Evolutionary conservation across 1,284 basidiomycete species (phyloP), one percentile per base, ranked within the genome.

Genomic region (Trichosporon coremiiforme): DNA sequence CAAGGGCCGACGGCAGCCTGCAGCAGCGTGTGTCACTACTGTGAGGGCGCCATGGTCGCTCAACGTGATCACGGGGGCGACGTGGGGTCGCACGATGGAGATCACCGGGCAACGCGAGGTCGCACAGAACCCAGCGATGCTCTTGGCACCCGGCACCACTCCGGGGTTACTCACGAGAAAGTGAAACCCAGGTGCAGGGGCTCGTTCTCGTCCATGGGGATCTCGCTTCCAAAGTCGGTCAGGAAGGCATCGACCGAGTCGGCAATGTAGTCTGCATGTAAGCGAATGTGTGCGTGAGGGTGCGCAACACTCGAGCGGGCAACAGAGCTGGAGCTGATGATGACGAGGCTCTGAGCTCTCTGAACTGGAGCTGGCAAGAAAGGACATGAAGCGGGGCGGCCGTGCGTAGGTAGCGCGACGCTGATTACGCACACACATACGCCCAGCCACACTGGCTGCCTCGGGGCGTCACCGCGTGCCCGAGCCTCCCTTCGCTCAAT

Each of bases 201-300:
- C 77, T 85, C 85, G 36, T 85, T 83, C 29, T 73, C 71, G 67
- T 79, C 68, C 50, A 38, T 22, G 25, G 66, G 35, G 10, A 81
- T 77, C 70, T 84, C 69, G 73, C 85, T 80, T 77, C 86, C 74
- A 80, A 87, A 77, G 69, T 90, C 88, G n/a, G 89, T 95, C 70
- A 99, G 86, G 85, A 99, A 99, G 10, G 91, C 89, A 80, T 96
- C 94, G 36, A 99, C 95, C 7, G 93, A 95, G 76, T 94, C 92
- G 35, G 97, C 97, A 75, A 99, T 92, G 85, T 97, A 99, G 84
- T 97, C 93, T 94, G 76, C n/a, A 25, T 36, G 67, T 72, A 41
- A 72, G 68, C 70, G 20, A 22, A 12, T 15, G 33, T n/a, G 3
- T 12, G 41, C 15, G 17, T 13, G 17, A n/a, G 17, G 41, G 17